Conservation (phyloP, 106 monocot species). For the Dendrobium chrysotoxum region DNA sequence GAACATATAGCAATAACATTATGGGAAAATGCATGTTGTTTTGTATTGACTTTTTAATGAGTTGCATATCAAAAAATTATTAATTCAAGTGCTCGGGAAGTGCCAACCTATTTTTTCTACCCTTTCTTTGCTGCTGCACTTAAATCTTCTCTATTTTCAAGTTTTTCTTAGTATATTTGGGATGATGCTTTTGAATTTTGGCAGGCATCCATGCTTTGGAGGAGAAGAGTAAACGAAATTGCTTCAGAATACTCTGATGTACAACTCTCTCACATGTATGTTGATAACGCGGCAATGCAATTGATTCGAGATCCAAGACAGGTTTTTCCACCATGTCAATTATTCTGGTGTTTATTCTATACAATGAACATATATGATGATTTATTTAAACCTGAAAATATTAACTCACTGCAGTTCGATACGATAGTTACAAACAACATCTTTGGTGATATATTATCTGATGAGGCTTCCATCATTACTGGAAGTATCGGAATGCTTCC, state of each 20-base stretch:
- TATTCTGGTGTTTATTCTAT: not conserved
- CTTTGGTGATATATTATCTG: slow-evolving; percentile 93
- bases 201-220: slow-evolving; percentile 86
- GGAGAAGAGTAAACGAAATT: slow-evolving; percentile 56
- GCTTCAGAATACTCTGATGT: slow-evolving; percentile 78
- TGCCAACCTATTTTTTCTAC: not conserved
- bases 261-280: slow-evolving; percentile 89
- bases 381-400: not conserved
- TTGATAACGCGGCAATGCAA: slow-evolving; percentile 96
- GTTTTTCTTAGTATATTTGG: not conserved
- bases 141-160: no score
- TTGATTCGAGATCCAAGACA: slow-evolving; percentile 87
- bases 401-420: slow-evolving; percentile 63
- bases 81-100: not conserved
- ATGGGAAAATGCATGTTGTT: not conserved
- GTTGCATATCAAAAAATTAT: not conserved
- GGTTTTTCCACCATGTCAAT: slow-evolving; percentile 27
- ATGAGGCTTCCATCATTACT: slow-evolving; percentile 95
- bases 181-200: not conserved
- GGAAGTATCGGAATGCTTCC: slow-evolving; percentile 99
- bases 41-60: not conserved
- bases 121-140: not conserved
- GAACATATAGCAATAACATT: not conserved
- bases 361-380: not conserved
- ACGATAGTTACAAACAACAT: slow-evolving; percentile 94